phyloP scores from a whole-genome alignment of 768 basidiomycete genomes.

The Suillus spraguei region DNA sequence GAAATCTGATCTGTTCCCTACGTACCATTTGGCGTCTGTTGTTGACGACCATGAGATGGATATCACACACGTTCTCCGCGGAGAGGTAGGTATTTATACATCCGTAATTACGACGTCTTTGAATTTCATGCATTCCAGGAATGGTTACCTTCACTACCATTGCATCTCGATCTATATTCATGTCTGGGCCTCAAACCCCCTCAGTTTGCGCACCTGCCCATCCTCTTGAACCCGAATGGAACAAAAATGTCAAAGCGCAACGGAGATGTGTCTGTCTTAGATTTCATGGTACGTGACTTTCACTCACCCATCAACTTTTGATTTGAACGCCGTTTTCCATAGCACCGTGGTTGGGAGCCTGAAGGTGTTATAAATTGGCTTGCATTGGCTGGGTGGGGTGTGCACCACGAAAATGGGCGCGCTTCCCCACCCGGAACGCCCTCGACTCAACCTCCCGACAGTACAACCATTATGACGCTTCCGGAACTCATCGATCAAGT shows the following conservation, averaged over 20 bases:
- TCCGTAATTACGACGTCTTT: background rate
- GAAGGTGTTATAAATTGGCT: conserved; percentile 91
- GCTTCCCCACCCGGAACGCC: conserved; percentile 26
- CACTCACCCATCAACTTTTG: conserved; percentile 2
- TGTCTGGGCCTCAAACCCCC: conserved; percentile 73
- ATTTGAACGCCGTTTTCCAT: conserved; percentile 9
- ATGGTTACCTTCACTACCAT: conserved; percentile 92
- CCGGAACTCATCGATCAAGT: conserved; percentile 70
- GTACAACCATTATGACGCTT: conserved; percentile 61
- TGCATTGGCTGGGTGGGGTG: conserved; percentile 93
- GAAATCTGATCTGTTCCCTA: conserved; percentile 92
- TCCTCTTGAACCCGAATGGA: conserved; percentile 88
- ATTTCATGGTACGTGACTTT: conserved; percentile 70
- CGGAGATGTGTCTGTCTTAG: conserved; percentile 84
- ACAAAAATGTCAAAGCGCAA: conserved; percentile 95
- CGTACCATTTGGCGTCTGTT: conserved; percentile 95
- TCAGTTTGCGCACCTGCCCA: conserved; percentile 87
- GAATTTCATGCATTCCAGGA: conserved; percentile 53
- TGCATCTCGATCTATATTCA: conserved; percentile 89
- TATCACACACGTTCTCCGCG: conserved; percentile 92
- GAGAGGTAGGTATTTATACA: conserved; percentile 61
- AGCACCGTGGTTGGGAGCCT: conserved; percentile 91
- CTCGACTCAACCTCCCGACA: conserved; percentile 55
- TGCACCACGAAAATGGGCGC: conserved; percentile 39
- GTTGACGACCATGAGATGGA: conserved; percentile 97